phyloP scores from a whole-genome alignment of 202 grass and related monocot species.

The Zoysia matrella region DNA sequence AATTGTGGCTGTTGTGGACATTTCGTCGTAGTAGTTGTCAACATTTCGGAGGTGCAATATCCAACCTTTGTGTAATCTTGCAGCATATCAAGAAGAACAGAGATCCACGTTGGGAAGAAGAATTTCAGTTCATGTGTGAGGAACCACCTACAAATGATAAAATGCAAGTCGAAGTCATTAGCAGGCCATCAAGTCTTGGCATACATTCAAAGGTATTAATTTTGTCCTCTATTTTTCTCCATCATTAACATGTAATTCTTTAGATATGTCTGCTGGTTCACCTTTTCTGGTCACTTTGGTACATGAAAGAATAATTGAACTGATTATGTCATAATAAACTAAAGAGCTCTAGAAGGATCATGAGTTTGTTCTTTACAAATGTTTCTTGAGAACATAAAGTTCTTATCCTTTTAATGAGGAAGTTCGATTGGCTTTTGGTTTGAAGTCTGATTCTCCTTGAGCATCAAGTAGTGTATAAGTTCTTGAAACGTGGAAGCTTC shows the following conservation, averaged over 20 bases:
- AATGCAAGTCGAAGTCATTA: no score
- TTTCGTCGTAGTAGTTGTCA: background rate
- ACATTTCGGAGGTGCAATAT: conserved; percentile 5
- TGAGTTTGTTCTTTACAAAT: no score
- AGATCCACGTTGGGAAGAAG: conserved; percentile 80
- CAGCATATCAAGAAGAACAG: conserved; percentile 93
- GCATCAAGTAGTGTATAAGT: background rate
- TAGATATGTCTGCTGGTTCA: background rate
- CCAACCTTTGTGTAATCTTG: conserved; percentile 28
- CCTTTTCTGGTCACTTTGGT: background rate
- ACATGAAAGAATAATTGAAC: background rate
- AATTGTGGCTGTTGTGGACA: background rate
- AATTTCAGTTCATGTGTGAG: conserved; percentile 75
- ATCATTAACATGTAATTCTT: background rate
- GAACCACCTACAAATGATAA: no score
- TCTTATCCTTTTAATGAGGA: background rate
- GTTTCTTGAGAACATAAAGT: background rate
- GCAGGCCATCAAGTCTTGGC: no score
- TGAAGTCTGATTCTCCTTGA: background rate
- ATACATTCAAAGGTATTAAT: conserved; percentile 82
- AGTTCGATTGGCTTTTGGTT: background rate
- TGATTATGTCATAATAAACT: background rate
- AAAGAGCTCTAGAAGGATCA: no score
- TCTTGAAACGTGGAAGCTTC: background rate
- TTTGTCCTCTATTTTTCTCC: background rate